phyloP scores from a whole-genome alignment of 305 asterid species.

The Fraxinus xanthoxyloides region DNA sequence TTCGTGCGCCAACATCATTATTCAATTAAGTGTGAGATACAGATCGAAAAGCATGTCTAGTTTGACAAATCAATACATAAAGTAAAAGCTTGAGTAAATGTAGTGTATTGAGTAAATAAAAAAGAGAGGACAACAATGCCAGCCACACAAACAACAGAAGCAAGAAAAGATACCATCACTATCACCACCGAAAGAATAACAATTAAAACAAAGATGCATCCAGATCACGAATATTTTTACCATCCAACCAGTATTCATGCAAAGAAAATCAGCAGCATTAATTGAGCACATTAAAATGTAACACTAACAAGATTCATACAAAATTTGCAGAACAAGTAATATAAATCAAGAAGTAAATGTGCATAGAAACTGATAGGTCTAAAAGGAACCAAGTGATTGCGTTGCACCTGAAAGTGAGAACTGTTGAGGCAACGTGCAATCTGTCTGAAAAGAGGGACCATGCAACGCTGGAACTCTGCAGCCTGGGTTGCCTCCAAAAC shows the following conservation, averaged over 20 bases:
- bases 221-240: neutral
- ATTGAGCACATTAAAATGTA: neutral
- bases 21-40: neutral
- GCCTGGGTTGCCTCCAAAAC: constrained; percentile 78
- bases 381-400: constrained; percentile 1
- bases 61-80: neutral
- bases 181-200: neutral
- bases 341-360: neutral
- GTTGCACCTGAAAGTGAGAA: constrained; percentile 78
- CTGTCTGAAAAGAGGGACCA: constrained; percentile 78
- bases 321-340: constrained; percentile 2
- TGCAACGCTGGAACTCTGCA: constrained; percentile 67
- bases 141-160: neutral
- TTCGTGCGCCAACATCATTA: neutral
- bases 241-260: neutral
- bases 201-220: neutral
- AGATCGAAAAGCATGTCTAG: neutral
- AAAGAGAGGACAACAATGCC: neutral
- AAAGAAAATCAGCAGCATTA: neutral
- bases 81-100: neutral
- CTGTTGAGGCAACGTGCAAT: constrained; percentile 72
- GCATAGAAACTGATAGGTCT: constrained; percentile 8
- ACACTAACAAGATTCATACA: neutral
- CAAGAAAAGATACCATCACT: neutral
- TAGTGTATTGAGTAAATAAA: neutral